Base-by-base conservation (phyloP, 768 basidiomycete species). In the Cystobasidium ongulense region DNA sequence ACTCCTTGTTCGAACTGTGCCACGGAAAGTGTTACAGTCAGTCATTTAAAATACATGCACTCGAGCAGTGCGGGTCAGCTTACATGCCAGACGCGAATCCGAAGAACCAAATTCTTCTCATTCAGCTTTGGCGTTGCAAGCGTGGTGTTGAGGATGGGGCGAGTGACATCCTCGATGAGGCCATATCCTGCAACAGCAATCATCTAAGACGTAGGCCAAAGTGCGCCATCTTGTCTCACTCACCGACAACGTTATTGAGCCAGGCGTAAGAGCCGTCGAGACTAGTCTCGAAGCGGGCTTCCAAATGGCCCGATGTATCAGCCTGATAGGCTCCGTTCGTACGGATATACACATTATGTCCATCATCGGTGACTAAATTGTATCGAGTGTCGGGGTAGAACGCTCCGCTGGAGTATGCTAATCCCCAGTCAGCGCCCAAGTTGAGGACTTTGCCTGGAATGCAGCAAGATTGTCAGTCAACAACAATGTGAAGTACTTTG, bases 331-430 rank as follows among this genome's bases (percentile, higher is more conserved):
- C 25, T 15, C 63, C 63, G 25, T 25, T 31, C 25, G 63, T 64
- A 25, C 35, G 63, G 35, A 64, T 64, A 25, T 64, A 64, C 17
- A 64, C 35, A 33, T 64, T 38, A 15, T 39, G 15, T 15, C 63
- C 63, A 35, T 64, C 35, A 13, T 27, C 18, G 23, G 35, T 64
- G 63, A 31, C 25, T 8, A 64, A 25, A 38, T 38, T 38, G 25
- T 64, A 64, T 25, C 63, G 25, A 15, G 63, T 64, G 35, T 64
- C 63, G 10, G 63, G 63, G 25, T 31, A 64, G 63, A 64, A 64
- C 8, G 17, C 15, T 38, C 15, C 35, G 15, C 10, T 38, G 21
- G 18, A 15, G 18, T 18, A 8, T 8, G 63, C 18, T 33, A 64
- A 27, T 25, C 63, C 63, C 63, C 63, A 64, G 36, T 64, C 63